Evolutionary conservation across 73 alveolate genomes (phyloP), one percentile per base, ranked within the genome.

Genomic region (Paramecium sexaurelia): DNA sequence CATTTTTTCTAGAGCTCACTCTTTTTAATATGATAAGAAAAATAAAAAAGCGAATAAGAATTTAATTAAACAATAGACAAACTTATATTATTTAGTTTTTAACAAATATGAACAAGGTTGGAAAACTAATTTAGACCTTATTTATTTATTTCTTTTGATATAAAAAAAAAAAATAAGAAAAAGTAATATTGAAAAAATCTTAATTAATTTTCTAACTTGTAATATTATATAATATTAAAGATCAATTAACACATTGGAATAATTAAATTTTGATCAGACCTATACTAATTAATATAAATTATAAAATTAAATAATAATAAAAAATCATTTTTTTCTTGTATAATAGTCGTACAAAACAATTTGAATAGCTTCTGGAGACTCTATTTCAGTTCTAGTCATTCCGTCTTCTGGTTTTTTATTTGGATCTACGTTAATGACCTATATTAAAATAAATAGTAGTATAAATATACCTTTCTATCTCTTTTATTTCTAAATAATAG

Each of bases 371-470:
- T 96, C 97, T 26, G 95, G 94, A 22, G 98, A 92, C 56, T 92
- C 87, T 27, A 96, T 95, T 93, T 97, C 99, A 36, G 91, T 92
- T 55, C 99, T 95, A 75, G 90, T 95, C 91, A 99, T 96, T 85
- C 97, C 97, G 91, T 97, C 99, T 37, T 98, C 99, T 35, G 98
- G 98, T 55, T 93, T 73, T 84, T 95, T 97, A 56, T 93, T 92
- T 13, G 99, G 99, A 92, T 96, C 98, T 45, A 97, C 99, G 86
- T 97, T 97, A 92, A 97, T 97, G 47, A 97, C 95, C 97, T 94
- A 17, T 13, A 7, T 45, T n/a, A 51, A 35, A 35, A 35, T 35
- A 35, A 20, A 40, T 41, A 13, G 7, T 66, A 5, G 20, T 7
- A 55, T 7, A 41, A 26, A 15, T 15, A 15, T 51, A 51, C 92